Conservation (phyloP, 1,284 basidiomycete species). For the Vanrija humicola region DNA sequence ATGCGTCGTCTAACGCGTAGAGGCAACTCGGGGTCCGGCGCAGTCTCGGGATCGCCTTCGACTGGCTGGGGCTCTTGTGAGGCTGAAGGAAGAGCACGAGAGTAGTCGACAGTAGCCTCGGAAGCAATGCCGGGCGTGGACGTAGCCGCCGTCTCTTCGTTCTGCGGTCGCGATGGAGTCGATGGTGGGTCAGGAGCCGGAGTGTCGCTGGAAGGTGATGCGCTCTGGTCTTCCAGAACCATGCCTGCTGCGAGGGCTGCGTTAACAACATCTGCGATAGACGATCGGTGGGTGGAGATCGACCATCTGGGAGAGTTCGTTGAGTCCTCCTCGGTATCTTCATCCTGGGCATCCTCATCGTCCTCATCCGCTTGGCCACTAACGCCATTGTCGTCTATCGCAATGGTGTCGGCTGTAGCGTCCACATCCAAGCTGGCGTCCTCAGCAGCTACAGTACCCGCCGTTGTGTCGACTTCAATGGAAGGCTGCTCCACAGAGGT, state of each 20-base stretch:
- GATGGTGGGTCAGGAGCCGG: background rate
- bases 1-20: background rate
- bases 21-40: background rate
- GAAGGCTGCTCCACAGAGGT: background rate
- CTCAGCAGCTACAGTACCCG: no score
- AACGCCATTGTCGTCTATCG: background rate
- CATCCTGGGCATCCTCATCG: background rate
- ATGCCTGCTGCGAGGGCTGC: constrained; percentile 7
- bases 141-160: background rate
- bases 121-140: background rate
- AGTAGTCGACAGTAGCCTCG: background rate
- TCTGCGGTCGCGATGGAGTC: background rate
- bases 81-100: background rate
- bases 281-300: background rate
- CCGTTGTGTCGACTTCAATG: background rate
- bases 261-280: constrained; percentile 5
- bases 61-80: background rate
- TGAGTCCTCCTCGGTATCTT: background rate
- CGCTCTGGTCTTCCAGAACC: constrained; percentile 2
- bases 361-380: background rate
- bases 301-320: background rate
- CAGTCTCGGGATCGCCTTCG: background rate
- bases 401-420: background rate
- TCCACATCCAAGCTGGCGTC: background rate
- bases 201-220: background rate